A percentile compares a stretch with the other conserved stretches of the same genome.
Conservation (phyloP, 768 basidiomycete genomes). For the Megacollybia marginata region DNA sequence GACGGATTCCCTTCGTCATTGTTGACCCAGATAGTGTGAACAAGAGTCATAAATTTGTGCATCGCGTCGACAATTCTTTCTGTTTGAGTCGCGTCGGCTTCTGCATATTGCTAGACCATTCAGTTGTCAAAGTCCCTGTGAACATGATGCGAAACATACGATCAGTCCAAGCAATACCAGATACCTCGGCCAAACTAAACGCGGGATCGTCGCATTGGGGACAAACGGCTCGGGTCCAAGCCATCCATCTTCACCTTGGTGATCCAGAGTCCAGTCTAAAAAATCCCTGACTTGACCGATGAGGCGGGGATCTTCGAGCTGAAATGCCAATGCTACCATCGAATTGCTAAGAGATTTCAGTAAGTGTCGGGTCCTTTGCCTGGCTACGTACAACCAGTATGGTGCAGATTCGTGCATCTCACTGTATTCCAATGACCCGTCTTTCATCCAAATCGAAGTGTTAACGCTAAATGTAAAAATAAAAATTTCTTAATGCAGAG, state of each 20-base stretch:
- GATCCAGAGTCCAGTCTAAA: constrained; percentile 30
- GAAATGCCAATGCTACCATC: constrained; percentile 35
- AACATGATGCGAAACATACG: constrained; percentile 13
- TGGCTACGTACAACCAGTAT: constrained; percentile 34
- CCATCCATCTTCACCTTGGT: constrained; percentile 33
- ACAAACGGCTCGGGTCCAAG: constrained; percentile 32
- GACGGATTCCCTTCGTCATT: constrained; percentile 26
- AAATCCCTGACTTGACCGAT: constrained; percentile 30
- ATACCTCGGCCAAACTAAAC: constrained; percentile 35
- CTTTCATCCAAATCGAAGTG: constrained; percentile 35
- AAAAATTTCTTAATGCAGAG: neutral
- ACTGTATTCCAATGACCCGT: constrained; percentile 34
- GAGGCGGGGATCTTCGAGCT: constrained; percentile 28
- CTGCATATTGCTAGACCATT: constrained; percentile 31
- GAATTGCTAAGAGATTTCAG: constrained; percentile 21
- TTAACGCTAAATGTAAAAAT: constrained; percentile 20
- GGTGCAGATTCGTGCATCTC: constrained; percentile 33
- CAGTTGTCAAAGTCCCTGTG: neutral
- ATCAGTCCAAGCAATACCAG: constrained; percentile 30
- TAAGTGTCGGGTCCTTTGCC: neutral
- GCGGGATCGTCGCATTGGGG: constrained; percentile 27
- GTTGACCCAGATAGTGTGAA: constrained; percentile 27
- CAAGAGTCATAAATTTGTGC: constrained; percentile 27
- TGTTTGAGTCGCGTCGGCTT: constrained; percentile 29
- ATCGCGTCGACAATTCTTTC: constrained; percentile 29